These are phyloP conservation scores for Meredithiella fracta DNA, from an alignment of 2,329 filamentous ascomycete genomes.

Conservation along the genomic window DNA sequence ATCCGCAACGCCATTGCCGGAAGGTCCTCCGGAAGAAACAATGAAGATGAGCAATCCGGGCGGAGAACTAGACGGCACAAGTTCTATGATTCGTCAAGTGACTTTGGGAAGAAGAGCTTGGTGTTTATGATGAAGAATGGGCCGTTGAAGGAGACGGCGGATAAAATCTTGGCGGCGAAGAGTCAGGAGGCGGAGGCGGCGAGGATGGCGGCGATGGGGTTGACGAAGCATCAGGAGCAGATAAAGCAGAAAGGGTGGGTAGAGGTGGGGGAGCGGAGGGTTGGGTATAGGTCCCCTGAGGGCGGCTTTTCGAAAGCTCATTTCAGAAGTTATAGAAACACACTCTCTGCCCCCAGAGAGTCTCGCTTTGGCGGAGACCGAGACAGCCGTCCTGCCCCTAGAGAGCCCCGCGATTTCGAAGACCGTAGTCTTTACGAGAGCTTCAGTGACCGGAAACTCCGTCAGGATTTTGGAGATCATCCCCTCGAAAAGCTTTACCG, in stretches of 20 bases:
- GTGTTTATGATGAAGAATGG: slow-evolving; percentile 39
- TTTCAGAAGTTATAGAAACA: not conserved
- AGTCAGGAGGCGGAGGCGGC: slow-evolving; percentile 2
- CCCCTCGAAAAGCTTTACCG: no score
- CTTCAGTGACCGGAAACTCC: not conserved
- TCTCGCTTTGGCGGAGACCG: not conserved
- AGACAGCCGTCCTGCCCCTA: not conserved
- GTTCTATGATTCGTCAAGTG: slow-evolving; percentile 32
- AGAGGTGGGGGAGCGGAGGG: no score
- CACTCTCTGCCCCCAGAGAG: not conserved
- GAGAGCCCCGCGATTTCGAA: not conserved
- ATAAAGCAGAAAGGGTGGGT: no score
- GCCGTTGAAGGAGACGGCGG: slow-evolving; percentile 21
- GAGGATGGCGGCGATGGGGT: not conserved
- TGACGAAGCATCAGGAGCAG: not conserved
- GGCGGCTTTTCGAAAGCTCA: no score
- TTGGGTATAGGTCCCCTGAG: no score
- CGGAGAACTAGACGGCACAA: slow-evolving; percentile 32
- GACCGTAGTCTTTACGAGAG: no score
- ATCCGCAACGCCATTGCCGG: slow-evolving; percentile 20
- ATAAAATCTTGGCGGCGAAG: slow-evolving; percentile 10
- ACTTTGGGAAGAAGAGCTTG: slow-evolving; percentile 38
- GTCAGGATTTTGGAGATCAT: not conserved
- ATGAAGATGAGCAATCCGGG: slow-evolving; percentile 21
- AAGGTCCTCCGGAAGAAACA: slow-evolving; percentile 9